Percentiles rank a stretch among this genome's conserved stretches.
Conservation (phyloP, 2,329 filamentous ascomycete genomes). For the Decorospora gaudefroyi region DNA sequence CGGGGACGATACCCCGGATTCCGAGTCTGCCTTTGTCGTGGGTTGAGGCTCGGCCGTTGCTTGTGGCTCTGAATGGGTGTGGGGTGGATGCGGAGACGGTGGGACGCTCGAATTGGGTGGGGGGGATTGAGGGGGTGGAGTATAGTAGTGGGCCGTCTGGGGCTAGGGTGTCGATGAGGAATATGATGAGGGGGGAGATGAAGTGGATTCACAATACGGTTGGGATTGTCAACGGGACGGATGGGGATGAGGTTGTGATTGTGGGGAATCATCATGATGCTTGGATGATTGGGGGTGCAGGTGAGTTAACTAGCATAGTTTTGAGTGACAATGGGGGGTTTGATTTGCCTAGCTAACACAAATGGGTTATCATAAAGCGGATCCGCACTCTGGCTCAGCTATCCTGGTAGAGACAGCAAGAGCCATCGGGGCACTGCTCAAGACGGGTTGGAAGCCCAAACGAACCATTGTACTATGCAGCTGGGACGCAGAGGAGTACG, state of each 20-base stretch:
- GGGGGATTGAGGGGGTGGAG: conserved; percentile 33
- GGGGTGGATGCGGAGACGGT: conserved; percentile 61
- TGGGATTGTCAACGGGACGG: conserved; percentile 68
- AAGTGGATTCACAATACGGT: conserved; percentile 77
- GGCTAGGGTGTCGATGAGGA: conserved; percentile 52
- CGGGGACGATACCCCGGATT: conserved; percentile 66
- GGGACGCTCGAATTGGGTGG: conserved; percentile 44
- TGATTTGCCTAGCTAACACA: neutral
- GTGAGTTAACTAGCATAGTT: conserved; percentile 6
- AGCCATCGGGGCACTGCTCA: conserved; percentile 54
- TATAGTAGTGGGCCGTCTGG: conserved; percentile 53
- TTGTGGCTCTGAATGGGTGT: conserved; percentile 79
- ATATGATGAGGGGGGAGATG: conserved; percentile 76
- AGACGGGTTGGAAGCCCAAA: conserved; percentile 56
- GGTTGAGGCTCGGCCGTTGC: conserved; percentile 75
- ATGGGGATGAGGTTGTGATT: conserved; percentile 59
- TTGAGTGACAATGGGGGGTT: no score
- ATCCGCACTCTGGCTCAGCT: conserved; percentile 57
- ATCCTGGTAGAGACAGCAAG: conserved; percentile 56
- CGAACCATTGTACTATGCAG: conserved; percentile 42
- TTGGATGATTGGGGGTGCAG: conserved; percentile 58
- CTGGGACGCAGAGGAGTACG: conserved; percentile 52
- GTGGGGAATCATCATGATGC: conserved; percentile 60
- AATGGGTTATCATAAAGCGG: conserved; percentile 37
- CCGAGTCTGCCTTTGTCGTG: conserved; percentile 88